Conservation (phyloP, 805 yeast species). For the Yamadazyma nakazawae region DNA sequence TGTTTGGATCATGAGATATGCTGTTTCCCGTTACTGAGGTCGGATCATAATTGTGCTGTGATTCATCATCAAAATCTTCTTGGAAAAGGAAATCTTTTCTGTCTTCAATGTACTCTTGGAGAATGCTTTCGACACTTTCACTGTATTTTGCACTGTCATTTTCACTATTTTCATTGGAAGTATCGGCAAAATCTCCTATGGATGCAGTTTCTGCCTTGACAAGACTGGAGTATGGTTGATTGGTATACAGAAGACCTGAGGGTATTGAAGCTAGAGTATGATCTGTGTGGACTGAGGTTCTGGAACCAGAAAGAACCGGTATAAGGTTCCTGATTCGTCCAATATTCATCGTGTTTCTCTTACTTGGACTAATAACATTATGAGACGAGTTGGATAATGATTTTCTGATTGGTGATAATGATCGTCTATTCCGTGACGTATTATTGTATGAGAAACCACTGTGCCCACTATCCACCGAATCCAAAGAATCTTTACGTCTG, state of each 20-base stretch:
- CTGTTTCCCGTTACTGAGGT: too few species aligned
- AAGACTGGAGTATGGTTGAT: neutral
- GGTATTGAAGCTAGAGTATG: slow-evolving; percentile 1
- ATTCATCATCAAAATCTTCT: slow-evolving; percentile 27
- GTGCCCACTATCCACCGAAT: slow-evolving; percentile 14
- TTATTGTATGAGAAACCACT: neutral
- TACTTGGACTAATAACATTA: slow-evolving; percentile 3
- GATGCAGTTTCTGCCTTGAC: slow-evolving; percentile 7
- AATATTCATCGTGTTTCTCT: neutral
- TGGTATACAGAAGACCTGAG: neutral
- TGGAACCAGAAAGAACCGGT: slow-evolving; percentile 22
- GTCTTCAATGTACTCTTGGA: slow-evolving; percentile 23
- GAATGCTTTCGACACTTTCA: slow-evolving; percentile 29
- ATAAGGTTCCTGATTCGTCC: slow-evolving; percentile 10
- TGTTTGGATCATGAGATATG: too few species aligned
- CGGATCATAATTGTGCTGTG: neutral
- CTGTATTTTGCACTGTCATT: slow-evolving; percentile 13
- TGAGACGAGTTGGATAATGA: slow-evolving; percentile 5
- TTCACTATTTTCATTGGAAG: slow-evolving; percentile 20
- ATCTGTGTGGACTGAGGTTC: slow-evolving; percentile 16
- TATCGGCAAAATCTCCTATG: slow-evolving; percentile 40
- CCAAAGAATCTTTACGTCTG: slow-evolving; percentile 20
- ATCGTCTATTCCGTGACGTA: neutral
- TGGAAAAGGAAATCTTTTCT: slow-evolving; percentile 20
- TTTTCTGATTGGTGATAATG: slow-evolving; percentile 7